phyloP scores from a whole-genome alignment of 1,284 basidiomycete genomes.

The Termitomyces sp. region DNA sequence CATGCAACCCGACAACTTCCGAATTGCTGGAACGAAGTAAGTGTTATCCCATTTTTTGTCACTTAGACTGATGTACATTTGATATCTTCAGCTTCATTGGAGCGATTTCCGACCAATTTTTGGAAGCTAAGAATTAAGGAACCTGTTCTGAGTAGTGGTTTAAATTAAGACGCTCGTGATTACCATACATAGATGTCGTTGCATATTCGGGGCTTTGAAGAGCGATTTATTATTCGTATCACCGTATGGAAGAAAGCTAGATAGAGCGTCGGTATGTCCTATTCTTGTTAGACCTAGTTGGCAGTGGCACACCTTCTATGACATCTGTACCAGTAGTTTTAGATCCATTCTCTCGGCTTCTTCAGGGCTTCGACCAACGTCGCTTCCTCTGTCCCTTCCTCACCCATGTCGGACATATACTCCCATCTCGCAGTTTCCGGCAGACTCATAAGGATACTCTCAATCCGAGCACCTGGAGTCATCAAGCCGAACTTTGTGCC shows the following conservation, averaged over 20 bases:
- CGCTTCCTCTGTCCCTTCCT: slow-evolving; percentile 66
- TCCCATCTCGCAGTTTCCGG: slow-evolving; percentile 93
- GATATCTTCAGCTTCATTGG: slow-evolving; percentile 13
- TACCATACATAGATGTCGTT: background rate
- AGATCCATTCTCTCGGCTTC: slow-evolving; percentile 58
- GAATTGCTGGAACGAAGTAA: slow-evolving; percentile 12
- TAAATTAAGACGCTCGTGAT: background rate
- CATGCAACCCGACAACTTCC: slow-evolving; percentile 17
- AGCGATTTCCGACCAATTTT: slow-evolving; percentile 15
- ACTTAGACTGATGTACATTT: background rate
- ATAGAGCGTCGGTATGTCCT: background rate
- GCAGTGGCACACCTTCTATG: background rate
- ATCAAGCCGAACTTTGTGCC: slow-evolving; percentile 86
- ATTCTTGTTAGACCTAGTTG: background rate
- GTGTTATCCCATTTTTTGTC: background rate
- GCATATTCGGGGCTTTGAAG: background rate
- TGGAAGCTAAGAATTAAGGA: slow-evolving; percentile 10
- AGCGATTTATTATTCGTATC: background rate
- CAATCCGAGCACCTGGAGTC: slow-evolving; percentile 88
- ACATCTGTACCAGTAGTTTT: background rate
- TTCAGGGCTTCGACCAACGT: slow-evolving; percentile 66
- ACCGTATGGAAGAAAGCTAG: background rate
- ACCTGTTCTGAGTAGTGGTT: background rate
- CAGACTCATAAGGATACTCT: slow-evolving; percentile 90
- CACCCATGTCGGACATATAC: slow-evolving; percentile 81